Conservation (phyloP, 257 asterid genomes). For the Solanum commersonii region DNA sequence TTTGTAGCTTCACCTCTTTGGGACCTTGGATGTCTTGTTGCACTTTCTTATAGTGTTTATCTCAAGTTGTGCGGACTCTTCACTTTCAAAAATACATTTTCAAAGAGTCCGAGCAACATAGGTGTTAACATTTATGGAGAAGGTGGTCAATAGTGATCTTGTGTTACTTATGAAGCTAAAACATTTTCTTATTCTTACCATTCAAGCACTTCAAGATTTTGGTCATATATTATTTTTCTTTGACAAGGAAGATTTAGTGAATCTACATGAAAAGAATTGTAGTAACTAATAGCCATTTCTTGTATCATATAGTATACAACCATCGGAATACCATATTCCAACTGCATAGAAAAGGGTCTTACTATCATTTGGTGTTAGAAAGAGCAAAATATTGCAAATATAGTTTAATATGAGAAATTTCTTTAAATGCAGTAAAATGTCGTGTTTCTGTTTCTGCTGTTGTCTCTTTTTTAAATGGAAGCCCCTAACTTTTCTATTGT, state of each 20-base stretch:
- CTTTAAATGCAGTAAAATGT: background rate
- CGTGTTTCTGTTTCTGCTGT: background rate
- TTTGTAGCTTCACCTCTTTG: background rate
- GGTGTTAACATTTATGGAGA: background rate
- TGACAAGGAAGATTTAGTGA: background rate
- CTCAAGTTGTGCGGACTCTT: background rate
- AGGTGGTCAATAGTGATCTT: background rate
- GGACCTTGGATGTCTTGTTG: background rate
- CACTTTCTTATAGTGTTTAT: background rate
- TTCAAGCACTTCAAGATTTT: background rate
- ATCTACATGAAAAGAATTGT: background rate
- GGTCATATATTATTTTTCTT: background rate
- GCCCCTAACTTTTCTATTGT: background rate
- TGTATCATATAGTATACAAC: background rate
- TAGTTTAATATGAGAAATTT: background rate
- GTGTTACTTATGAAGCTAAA: background rate
- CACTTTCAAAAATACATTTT: too few species aligned
- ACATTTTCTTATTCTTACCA: background rate
- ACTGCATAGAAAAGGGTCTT: background rate
- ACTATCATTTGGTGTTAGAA: background rate
- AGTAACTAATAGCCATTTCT: background rate
- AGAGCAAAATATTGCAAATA: background rate
- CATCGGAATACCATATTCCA: background rate
- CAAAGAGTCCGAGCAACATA: too few species aligned
- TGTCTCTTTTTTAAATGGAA: background rate